Evolutionary conservation across 2,329 filamentous ascomycete genomes (phyloP), one percentile per base, ranked within the genome.

Genomic region (Clarireedia hainanense): DNA sequence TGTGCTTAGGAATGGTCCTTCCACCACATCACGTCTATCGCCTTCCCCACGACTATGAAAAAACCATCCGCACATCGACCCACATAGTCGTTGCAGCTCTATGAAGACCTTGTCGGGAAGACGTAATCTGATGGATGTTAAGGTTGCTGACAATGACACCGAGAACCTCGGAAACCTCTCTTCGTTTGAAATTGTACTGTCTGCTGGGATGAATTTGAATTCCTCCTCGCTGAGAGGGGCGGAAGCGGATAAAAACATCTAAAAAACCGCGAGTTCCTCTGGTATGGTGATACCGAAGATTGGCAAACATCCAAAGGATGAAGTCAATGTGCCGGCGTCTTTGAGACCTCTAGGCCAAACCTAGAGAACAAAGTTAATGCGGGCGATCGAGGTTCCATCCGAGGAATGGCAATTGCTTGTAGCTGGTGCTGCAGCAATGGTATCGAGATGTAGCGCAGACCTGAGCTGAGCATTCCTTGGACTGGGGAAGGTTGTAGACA

Each of bases 121-220:
- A 27, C 27, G 24, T 52, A 42, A 55, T 45, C 52, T 37, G 26
- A 15, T 26, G 14, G 27, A 43, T 20, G 52, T 60, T 60, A 55
- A 47, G 49, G 63, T 50, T 53, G 56, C 27, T 61, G 64, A 52
- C 59, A 54, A 61, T 49, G 59, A 57, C 58, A 55, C 60, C 57
- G n/a, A 57, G 65, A 56, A 66, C 64, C 64, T 57, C 59, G 61
- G 66, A 72, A 65, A 54, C 43, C 60, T 83, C 81, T 86, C 83
- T 91, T 88, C 78, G 85, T 90, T 68, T 85, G 88, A 81, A 70
- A 76, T 80, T 24, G 86, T 89, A 89, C 81, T 85, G 82, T 85
- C 88, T 84, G 88, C 87, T 71, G 78, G 85, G 89, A 95, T 86
- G 84, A 76, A 89, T 94, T 91, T 96, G 95, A 86, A 76, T 87